These are phyloP conservation scores for Samsoniella hepiali DNA, from an alignment of 2,329 filamentous ascomycete genomes.

Conservation along the genomic window DNA sequence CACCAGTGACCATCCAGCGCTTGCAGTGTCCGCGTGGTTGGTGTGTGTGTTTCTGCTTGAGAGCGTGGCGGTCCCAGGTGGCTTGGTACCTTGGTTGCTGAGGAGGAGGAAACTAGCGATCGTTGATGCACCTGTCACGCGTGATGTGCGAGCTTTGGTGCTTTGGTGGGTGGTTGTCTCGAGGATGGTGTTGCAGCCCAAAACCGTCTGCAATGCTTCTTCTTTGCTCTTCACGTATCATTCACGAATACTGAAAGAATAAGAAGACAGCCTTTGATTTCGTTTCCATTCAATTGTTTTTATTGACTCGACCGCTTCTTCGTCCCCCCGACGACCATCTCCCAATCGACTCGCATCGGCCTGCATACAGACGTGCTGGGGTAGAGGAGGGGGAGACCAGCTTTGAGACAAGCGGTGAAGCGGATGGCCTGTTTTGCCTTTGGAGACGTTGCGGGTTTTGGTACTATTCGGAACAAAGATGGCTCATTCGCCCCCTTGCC, in stretches of 20 bases:
- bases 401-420: slow-evolving; percentile 19
- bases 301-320: slow-evolving; percentile 1
- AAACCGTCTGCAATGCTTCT: not conserved
- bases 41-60: slow-evolving; percentile 1
- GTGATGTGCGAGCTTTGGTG: not conserved
- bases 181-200: slow-evolving; percentile 1
- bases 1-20: slow-evolving; percentile 7
- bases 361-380: slow-evolving; percentile 8
- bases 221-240: not conserved
- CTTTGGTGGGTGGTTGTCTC: not conserved
- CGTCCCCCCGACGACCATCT: slow-evolving; percentile 17
- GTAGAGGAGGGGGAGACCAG: slow-evolving; percentile 11
- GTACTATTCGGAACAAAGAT: not conserved
- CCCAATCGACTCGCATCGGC: slow-evolving; percentile 9
- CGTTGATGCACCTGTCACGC: slow-evolving; percentile 17
- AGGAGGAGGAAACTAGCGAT: not conserved
- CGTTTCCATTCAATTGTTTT: not conserved
- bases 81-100: not conserved
- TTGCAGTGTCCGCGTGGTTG: slow-evolving; percentile 13
- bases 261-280: not conserved
- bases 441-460: not conserved
- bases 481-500: not conserved
- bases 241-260: not conserved
- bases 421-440: slow-evolving; percentile 3
- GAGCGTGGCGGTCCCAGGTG: not conserved